A percentile compares a stretch with the other conserved stretches of the same genome.
Evolutionary conservation across 2,329 filamentous ascomycete genomes (phyloP).

Genomic region (Alternaria triticina): DNA sequence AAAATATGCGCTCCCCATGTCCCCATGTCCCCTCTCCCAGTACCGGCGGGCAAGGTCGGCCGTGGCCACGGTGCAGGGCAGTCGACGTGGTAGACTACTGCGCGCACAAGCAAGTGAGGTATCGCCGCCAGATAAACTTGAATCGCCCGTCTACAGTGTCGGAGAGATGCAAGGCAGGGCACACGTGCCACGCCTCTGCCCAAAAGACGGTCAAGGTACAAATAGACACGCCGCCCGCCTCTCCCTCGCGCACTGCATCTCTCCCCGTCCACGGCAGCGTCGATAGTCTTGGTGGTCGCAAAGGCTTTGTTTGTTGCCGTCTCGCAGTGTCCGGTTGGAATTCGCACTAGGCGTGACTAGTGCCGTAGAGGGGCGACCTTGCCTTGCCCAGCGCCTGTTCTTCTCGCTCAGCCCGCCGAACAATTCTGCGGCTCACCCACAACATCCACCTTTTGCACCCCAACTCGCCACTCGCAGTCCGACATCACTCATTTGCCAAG

Average conservation of each 20-base stretch:
- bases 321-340: slow-evolving; percentile 14
- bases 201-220: slow-evolving; percentile 18
- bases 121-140: slow-evolving; percentile 18
- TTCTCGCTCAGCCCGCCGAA: slow-evolving; percentile 41
- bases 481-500: slow-evolving; percentile 39
- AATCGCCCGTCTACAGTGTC: slow-evolving; percentile 13
- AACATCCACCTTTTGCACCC: slow-evolving; percentile 37
- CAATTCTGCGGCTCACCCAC: slow-evolving; percentile 44
- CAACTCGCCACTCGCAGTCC: slow-evolving; percentile 38
- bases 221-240: slow-evolving; percentile 9
- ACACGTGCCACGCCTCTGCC: slow-evolving; percentile 21
- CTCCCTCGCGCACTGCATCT: background rate
- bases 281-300: background rate
- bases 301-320: slow-evolving; percentile 21
- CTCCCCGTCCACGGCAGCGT: background rate
- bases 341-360: slow-evolving; percentile 25
- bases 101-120: slow-evolving; percentile 12
- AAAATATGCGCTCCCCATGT: background rate
- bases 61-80: slow-evolving; percentile 4
- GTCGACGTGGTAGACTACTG: slow-evolving; percentile 15
- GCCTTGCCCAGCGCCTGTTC: slow-evolving; percentile 29
- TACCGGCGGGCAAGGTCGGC: slow-evolving; percentile 24
- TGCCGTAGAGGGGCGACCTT: slow-evolving; percentile 33
- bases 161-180: slow-evolving; percentile 12
- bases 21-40: background rate